These are phyloP conservation scores for Penicillium fimorum DNA, from an alignment of 495 filamentous ascomycete species.

Conservation along the genomic window DNA sequence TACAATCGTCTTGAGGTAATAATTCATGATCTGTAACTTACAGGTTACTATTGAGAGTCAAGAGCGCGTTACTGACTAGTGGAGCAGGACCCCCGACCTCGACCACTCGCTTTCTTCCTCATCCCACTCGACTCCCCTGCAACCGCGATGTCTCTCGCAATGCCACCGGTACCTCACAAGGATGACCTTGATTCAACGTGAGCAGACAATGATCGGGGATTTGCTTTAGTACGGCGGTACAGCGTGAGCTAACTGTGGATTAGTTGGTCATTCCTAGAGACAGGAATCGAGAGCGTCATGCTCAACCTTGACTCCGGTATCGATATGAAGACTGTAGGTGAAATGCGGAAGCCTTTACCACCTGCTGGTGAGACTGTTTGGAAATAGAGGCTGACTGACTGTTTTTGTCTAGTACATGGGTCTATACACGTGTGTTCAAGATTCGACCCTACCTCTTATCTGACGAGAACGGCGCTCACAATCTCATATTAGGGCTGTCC, in stretches of 20 bases:
- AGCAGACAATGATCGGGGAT: constrained; percentile 30
- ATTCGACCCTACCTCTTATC: constrained; percentile 14
- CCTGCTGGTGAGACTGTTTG: background rate
- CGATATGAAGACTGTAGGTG: constrained; percentile 83
- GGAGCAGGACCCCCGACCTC: background rate
- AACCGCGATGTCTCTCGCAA: constrained; percentile 37
- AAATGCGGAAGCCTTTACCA: background rate
- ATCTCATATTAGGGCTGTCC: constrained; percentile 67
- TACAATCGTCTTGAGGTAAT: constrained; percentile 13
- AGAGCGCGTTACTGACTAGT: background rate
- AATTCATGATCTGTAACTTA: background rate
- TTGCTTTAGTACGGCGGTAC: background rate
- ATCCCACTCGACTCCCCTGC: constrained; percentile 12
- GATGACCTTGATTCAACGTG: constrained; percentile 85
- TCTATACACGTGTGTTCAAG: constrained; percentile 77
- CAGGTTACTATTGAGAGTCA: background rate
- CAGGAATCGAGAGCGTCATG: constrained; percentile 90
- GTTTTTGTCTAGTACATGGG: constrained; percentile 76
- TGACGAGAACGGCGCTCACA: constrained; percentile 22
- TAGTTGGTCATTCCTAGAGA: constrained; percentile 87
- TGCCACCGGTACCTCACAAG: constrained; percentile 59
- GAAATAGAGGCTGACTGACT: constrained; percentile 13
- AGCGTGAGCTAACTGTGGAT: constrained; percentile 17
- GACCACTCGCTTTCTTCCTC: constrained; percentile 5
- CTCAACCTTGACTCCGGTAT: constrained; percentile 83